Conservation (phyloP, 441 rosid genomes). For the Capsella rubella region DNA sequence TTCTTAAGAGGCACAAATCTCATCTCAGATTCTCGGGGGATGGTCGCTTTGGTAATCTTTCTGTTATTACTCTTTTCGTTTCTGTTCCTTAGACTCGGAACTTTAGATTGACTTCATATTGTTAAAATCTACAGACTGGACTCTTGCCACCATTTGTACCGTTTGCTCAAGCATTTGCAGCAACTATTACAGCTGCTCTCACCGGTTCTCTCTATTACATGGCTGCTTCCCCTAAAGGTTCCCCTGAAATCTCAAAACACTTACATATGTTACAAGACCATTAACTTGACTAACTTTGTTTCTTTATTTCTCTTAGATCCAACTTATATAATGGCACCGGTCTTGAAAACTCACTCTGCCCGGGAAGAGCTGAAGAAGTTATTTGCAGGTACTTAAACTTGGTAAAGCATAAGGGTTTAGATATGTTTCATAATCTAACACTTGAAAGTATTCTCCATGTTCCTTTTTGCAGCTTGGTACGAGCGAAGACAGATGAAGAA, state of each 20-base stretch:
- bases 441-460: not conserved
- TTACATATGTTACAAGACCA: not conserved
- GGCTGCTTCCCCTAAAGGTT: constrained; percentile 94
- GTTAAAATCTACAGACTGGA: constrained; percentile 61
- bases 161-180: constrained; percentile 95
- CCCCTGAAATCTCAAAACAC: not conserved
- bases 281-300: not conserved
- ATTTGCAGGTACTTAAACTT: constrained; percentile 66
- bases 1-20: constrained; percentile 81
- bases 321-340: constrained; percentile 82
- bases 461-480: constrained; percentile 75
- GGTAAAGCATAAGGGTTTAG: not conserved
- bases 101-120: constrained; percentile 3
- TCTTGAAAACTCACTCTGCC: constrained; percentile 66
- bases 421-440: constrained; percentile 6
- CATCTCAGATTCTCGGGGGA: constrained; percentile 71
- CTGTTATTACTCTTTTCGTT: not conserved
- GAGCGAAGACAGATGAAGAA: constrained; percentile 96
- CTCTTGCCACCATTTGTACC: constrained; percentile 92
- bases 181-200: constrained; percentile 84
- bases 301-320: constrained; percentile 64
- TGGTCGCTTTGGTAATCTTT: constrained; percentile 70
- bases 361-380: constrained; percentile 82
- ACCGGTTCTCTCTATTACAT: constrained; percentile 88
- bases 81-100: constrained; percentile 44